Base-by-base conservation (phyloP, 2,329 filamentous ascomycete species). In the Aspergillus tanneri region DNA sequence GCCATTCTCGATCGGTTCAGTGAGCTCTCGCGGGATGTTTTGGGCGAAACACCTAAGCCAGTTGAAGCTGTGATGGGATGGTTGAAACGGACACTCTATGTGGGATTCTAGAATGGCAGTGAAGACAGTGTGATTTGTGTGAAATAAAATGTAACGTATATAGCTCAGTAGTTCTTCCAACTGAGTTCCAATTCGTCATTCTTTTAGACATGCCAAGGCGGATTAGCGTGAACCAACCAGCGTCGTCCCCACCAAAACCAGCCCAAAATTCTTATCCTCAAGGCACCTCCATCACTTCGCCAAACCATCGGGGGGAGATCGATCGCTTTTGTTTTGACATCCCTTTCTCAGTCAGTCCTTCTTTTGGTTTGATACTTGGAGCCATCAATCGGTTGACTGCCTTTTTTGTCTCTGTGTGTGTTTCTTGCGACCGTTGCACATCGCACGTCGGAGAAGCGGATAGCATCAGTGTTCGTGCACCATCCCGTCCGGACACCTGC, bases 11-110 rank as follows among this genome's bases (percentile, higher is more conserved):
- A 66, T 21, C 61, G 73, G 36, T 77, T 85, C 55, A 65, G 65
- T 30, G 68, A 77, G 51, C 71, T 81, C 36, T 67, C 85, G 22
- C 69, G 75, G 28, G 70, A 68, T 5, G 58, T 84, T 18, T 78
- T 84, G 14, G 62, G 60, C 1, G 56, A 63, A 16, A 41, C 49
- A 11, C 32, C 49, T 16, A 57, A 66, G 43, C 59, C 59, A 12
- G 56, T 61, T 22, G 56, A 57, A 27, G 57, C 54, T 8, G 63
- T 69, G 8, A 62, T 69, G 45, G 47, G 46, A 21, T 72, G 70
- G 71, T 55, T 72, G 54, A 61, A 64, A 23, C 56, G 56, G 5
- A 25, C 64, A 14, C 58, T 72, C 10, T 62, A 63, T 22, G 49
- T 62, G 28, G 56, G 59, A 9, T 49, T 61, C 18, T 64, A 56